Evolutionary conservation across 139 green algal genomes (phyloP), one percentile per base, ranked within the genome.

Genomic region (Coelastrella sp.): DNA sequence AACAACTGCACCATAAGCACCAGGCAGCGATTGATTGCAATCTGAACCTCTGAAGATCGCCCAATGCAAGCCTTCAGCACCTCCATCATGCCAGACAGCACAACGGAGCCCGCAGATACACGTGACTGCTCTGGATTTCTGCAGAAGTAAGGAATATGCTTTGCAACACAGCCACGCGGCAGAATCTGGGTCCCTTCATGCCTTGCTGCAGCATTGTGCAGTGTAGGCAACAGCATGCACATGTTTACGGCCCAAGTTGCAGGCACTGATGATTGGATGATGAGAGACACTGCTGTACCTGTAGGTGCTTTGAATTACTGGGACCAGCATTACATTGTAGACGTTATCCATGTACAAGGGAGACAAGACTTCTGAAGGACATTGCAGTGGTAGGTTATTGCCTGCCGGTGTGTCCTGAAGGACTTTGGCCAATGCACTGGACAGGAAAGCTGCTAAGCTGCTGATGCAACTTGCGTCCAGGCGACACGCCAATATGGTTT

Each of bases 1-100:
- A 84, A 40, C 27, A 84, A 60, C 60, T 84, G 78, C 40, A 84
- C 5, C 41, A 75, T 64, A 34, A 84, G 60, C 60, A 41, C 60
- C 62, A 76, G n/a, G 78, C 78, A 67, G 25, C 37, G 19, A 1
- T 27, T 35, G 59, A 84, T 27, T 3, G 62, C 78, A 40, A 76
- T 43, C n/a, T 66, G 37, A 9, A 63, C 53, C 13, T 66, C 38
- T 11, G n/a, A 17, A 13, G 27, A 43, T 60, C 76, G 78, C 19
- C 68, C n/a, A 25, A 25, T 32, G 25, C 76, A 40, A 4, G 8
- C 62, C 27, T 75, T 69, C 62, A 84, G n/a, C 60, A 76, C 37
- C 60, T 84, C 59, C 60, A 84, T 15, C 60, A 84, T 41, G 25
- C 37, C 60, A 37, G 51, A 21, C 27, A 84, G 41, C 40, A 84